phyloP scores from a whole-genome alignment of 2,329 filamentous ascomycete species.

The Exophiala oligosperma region DNA sequence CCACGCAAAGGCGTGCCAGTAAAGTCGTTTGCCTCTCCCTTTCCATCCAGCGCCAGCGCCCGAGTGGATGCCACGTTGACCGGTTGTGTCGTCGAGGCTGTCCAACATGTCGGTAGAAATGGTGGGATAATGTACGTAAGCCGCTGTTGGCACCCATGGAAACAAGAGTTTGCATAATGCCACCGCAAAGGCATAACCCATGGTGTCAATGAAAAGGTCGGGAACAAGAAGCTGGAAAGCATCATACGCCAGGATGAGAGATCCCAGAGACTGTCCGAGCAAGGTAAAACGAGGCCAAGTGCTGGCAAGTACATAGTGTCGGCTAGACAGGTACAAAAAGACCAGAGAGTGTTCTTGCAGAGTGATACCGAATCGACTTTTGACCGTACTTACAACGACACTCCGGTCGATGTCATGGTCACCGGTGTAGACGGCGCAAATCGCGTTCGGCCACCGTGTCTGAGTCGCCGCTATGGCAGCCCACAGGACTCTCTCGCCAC shows the following conservation, averaged over 20 bases:
- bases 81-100: conserved; percentile 69
- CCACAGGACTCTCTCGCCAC: conserved; percentile 94
- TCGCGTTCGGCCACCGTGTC: conserved; percentile 80
- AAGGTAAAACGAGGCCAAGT: conserved; percentile 93
- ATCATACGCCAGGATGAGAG: conserved; percentile 83
- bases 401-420: conserved; percentile 86
- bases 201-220: conserved; percentile 94
- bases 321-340: conserved; percentile 87
- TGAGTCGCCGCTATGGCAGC: conserved; percentile 91
- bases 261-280: conserved; percentile 89
- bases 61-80: conserved; percentile 74
- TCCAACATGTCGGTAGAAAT: conserved; percentile 97
- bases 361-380: conserved; percentile 89
- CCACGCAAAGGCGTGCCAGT: conserved; percentile 83
- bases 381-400: conserved; percentile 72
- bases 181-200: conserved; percentile 93
- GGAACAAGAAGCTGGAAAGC: conserved; percentile 89
- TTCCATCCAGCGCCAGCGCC: conserved; percentile 73
- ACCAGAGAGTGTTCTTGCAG: conserved; percentile 79
- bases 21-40: conserved; percentile 71
- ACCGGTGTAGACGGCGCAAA: conserved; percentile 92
- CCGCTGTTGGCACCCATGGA: conserved; percentile 74
- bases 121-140: conserved; percentile 97
- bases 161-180: conserved; percentile 83
- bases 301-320: conserved; percentile 79